Base-by-base conservation (phyloP, 306 rosid genomes). In the Malus orientalis region DNA sequence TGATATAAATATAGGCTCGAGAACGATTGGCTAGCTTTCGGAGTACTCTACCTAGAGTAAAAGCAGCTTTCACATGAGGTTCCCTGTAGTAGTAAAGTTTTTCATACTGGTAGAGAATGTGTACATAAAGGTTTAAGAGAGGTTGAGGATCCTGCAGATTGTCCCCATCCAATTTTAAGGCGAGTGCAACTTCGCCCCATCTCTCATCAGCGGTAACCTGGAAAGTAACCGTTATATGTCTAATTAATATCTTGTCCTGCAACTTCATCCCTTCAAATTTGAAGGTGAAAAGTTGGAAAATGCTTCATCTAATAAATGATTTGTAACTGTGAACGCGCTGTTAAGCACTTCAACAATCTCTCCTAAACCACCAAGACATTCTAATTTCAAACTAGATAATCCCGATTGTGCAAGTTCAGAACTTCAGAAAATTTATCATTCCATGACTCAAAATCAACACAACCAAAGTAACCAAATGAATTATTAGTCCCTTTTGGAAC, bases 131-230 rank as follows among this genome's bases (percentile, higher is more conserved):
- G 27, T 64, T 79, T 75, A 74, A 54, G 58, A 82, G 83, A 74
- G 66, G 72, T 25, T 22, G 27, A 6, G 65, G 51, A 70, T n/a
- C 45, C 16, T 78, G 79, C 22, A 63, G 19, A 27, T 74, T 62
- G 36, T 27, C n/a, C 3, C 76, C 59, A 40, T 74, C 80, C 49
- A 69, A 23, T 57, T 82, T 78, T 67, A 82, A 30, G 38, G 77
- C 63, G 3, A 51, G 19, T 10, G 80, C 86, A 69, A 82, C 79
- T 45, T 82, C 86, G 42, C 76, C 77, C 86, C 86, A 82, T 45
- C 77, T 76, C 65, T 36, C 65, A 57, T 82, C 77, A 12, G 67
- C 47, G 29, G 61, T 78, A 75, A 82, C 86, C 86, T 82, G 78
- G 57, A 81, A 42, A 62, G 7, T 14, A 27, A 44, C 30, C 16